phyloP scores from a whole-genome alignment of 768 basidiomycete species.

The Pisolithus orientalis region DNA sequence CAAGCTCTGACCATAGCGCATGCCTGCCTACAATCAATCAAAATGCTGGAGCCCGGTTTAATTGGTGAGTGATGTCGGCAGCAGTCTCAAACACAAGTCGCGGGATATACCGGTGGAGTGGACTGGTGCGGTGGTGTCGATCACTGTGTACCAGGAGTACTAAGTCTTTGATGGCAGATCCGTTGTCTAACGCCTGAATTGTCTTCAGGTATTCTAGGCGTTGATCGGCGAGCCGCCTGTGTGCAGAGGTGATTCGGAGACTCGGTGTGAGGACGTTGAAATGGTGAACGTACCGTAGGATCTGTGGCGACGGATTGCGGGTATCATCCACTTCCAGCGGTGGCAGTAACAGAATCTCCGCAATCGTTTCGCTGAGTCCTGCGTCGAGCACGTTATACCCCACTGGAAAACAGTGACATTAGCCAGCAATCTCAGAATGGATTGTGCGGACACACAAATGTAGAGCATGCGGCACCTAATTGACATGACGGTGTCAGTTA shows the following conservation, averaged over 20 bases:
- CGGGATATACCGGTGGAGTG: background rate
- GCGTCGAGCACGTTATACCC: background rate
- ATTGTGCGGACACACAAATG: background rate
- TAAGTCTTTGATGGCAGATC: conserved; percentile 5
- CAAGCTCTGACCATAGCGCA: too few relatives aligned
- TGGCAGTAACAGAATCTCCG: background rate
- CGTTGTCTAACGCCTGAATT: background rate
- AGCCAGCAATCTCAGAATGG: background rate
- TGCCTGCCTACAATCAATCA: too few relatives aligned
- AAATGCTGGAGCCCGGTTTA: too few relatives aligned
- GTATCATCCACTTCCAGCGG: background rate
- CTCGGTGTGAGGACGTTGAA: background rate
- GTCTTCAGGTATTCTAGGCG: background rate
- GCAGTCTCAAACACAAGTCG: background rate
- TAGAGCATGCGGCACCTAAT: background rate
- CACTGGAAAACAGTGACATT: background rate
- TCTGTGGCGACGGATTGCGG: background rate
- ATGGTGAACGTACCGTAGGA: background rate
- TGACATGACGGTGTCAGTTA: background rate
- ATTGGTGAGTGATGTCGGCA: background rate
- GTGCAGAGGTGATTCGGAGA: background rate
- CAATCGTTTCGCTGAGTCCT: background rate
- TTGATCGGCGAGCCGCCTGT: background rate
- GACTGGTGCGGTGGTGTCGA: background rate
- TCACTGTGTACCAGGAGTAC: conserved; percentile 9